Base-by-base conservation (phyloP, 2,329 filamentous ascomycete species). In the Exophiala spinifera region DNA sequence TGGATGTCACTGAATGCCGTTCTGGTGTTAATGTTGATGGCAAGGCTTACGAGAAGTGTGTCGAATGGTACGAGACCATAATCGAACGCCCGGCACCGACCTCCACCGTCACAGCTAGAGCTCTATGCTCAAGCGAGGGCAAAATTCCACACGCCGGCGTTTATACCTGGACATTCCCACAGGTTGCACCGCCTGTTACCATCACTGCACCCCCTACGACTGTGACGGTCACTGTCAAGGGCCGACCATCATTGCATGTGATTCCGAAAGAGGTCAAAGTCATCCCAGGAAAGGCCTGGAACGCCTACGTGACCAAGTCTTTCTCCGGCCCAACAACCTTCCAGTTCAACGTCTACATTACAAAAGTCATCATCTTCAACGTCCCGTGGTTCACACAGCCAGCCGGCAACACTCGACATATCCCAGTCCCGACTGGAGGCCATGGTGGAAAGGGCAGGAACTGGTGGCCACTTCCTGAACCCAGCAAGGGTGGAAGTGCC, bases 101-200 rank as follows among this genome's bases (percentile, higher is more conserved):
- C 2, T 51, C 57, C 3, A 54, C 46, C 11, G 50, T 51, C 42
- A 55, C 53, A 15, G 45, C 49, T 21, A 21, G n/a, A 34, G 54
- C 51, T 17, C 49, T 34, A 6, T 56, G 53, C 48, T 57, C 53
- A 3, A 54, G 43, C 28, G 8, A 54, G 14, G 51, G 54, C 5
- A 49, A 40, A 4, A 46, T 60, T 15, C 40, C 48, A 10, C 10
- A 14, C 34, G 50, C 50, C 15, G 57, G 57, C 25, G 53, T 47
- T 13, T 60, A 60, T 36, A 60, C 57, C 15, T 60, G 55, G 46
- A 60, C 57, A 13, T 60, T 60, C 37, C 54, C 57, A 28, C 57
- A 56, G 23, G 17, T 46, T 25, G 55, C 51, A 3, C 49, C 53
- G 21, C 37, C 53, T 13, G 44, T 49, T 8, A 57, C 55, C 5